Percentiles rank a stretch among this genome's conserved stretches.
Evolutionary conservation across 306 rosid species (phyloP).

Genomic region (Pyrus bretschneideri): DNA sequence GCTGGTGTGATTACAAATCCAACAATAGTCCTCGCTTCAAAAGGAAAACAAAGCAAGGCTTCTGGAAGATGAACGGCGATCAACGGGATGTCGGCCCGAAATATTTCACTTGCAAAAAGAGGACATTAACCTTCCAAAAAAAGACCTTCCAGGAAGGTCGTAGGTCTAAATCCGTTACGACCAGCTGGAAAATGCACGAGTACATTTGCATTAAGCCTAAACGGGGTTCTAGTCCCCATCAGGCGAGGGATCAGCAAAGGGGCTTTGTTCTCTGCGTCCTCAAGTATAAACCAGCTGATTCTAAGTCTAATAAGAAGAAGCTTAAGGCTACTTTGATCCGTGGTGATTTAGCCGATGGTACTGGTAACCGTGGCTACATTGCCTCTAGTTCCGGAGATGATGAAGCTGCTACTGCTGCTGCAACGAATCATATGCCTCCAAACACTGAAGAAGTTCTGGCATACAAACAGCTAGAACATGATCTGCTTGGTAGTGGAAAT

Average conservation of each 20-base stretch:
- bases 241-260: conserved; percentile 18
- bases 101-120: conserved; percentile 39
- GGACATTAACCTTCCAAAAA: conserved; percentile 14
- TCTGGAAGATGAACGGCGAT: conserved; percentile 49
- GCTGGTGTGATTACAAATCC: conserved; percentile 27
- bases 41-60: conserved; percentile 40
- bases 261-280: conserved; percentile 45
- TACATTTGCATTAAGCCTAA: conserved; percentile 19
- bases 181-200: conserved; percentile 54
- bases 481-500: neutral
- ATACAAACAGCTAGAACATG: neutral
- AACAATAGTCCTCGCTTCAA: conserved; percentile 12
- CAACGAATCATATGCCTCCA: neutral
- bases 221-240: neutral
- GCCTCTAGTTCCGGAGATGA: conserved; percentile 5
- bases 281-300: conserved; percentile 13
- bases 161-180: conserved; percentile 5
- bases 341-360: neutral
- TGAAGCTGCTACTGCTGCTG: neutral
- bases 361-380: conserved; percentile 8
- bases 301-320: neutral
- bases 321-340: neutral
- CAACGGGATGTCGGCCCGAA: conserved; percentile 19
- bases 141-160: conserved; percentile 33
- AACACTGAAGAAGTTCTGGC: neutral